phyloP scores from a whole-genome alignment of 345 rosid genomes.

The Aegle marmelos region DNA sequence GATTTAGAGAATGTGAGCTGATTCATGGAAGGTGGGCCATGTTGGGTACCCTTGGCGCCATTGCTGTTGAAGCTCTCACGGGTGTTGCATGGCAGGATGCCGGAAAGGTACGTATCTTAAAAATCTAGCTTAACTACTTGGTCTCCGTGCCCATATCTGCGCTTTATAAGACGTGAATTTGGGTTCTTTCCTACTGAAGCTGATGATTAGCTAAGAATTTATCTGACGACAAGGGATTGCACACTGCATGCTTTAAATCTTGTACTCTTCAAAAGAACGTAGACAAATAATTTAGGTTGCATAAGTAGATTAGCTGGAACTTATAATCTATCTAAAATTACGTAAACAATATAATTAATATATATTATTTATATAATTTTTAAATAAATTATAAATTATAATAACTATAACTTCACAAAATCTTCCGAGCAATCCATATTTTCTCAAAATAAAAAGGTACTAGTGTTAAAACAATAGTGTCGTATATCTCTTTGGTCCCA shows the following conservation, averaged over 20 bases:
- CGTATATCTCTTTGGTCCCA: neutral
- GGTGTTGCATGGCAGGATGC: constrained; percentile 79
- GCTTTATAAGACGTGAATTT: neutral
- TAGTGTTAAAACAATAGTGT: too few relatives aligned
- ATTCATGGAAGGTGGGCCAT: constrained; percentile 95
- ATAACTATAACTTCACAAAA: too few relatives aligned
- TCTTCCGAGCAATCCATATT: neutral
- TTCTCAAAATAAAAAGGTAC: neutral
- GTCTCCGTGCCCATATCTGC: neutral
- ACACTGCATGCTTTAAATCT: too few relatives aligned
- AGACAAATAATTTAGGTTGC: too few relatives aligned
- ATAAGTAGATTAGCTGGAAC: neutral
- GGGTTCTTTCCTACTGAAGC: neutral
- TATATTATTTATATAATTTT: too few relatives aligned
- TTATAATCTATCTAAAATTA: too few relatives aligned
- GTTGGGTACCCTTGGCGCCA: constrained; percentile 74
- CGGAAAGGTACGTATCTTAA: constrained; percentile 45
- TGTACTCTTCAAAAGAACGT: too few relatives aligned
- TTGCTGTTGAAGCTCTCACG: constrained; percentile 65
- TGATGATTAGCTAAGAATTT: neutral
- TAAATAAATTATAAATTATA: too few relatives aligned
- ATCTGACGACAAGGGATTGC: too few relatives aligned
- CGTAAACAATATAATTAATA: too few relatives aligned
- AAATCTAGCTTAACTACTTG: too few relatives aligned
- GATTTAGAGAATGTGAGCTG: constrained; percentile 92